Base-by-base conservation (phyloP, 805 yeast species). In the Yarrowia porcina region DNA sequence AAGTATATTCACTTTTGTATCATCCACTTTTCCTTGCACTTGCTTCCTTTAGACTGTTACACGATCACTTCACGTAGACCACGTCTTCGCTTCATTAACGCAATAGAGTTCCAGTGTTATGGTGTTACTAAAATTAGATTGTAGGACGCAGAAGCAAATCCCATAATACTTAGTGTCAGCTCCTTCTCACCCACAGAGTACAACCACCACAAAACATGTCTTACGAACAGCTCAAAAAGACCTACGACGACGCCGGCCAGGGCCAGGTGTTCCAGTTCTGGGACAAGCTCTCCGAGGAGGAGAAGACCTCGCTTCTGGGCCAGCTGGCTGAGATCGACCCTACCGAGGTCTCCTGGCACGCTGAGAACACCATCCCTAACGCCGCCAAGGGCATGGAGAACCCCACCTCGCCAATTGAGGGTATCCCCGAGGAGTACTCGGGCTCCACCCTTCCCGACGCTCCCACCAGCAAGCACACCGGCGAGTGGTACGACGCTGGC, bases 401-500 rank as follows among this genome's bases (percentile, higher is more conserved):
- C 49, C 49, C 49, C 39, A 39, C 61, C 4, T 52, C 59, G 44
- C 59, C 59, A 23, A 52, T 52, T 52, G 61, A 56, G 49, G 61
- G 61, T 8, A 67, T 75, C 13, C 77, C 77, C 3, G 64, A 64
- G n/a, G 56, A 59, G 12, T 65, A 71, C 23, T 66, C 71, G 23
- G 75, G 72, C 21, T 71, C 75, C 15, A 66, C 73, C 3, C 74
- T 71, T 12, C 69, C 72, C 9, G 65, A 72, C 27, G 65, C 70
- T 7, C 64, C 65, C 10, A 74, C 80, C 70, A 66, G 73, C 42
- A 67, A 65, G 4, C 44, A 68, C 13, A 56, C 47, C 6, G 49
- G 38, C n/a, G 61, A 56, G 30, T 87, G 87, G 83, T 67, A 69
- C 21, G 63, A 73, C 2, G 42, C 76, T 15, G 99, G 99, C 13